Base-by-base conservation (phyloP, 2,329 filamentous ascomycete species). In the Ophiostoma australiae region DNA sequence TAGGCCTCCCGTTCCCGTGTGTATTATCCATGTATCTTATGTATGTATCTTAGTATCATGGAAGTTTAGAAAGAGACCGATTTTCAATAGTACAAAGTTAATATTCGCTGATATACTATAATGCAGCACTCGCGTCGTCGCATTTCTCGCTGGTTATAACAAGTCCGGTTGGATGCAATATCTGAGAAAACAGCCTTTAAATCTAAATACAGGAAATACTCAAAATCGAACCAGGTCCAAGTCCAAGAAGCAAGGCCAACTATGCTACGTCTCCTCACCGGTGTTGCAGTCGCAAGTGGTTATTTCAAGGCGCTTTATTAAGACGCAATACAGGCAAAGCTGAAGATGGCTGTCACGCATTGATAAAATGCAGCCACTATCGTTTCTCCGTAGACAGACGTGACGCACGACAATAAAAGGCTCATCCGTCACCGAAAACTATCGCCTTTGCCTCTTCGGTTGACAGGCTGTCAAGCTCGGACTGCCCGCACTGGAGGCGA, bases 1-100 rank as follows among this genome's bases (percentile, higher is more conserved):
- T 63, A 63, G 58, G 27, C 58, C 27, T 63, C 58, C 58, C 58
- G 58, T 63, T 63, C 58, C 58, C 58, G 58, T 63, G 58, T 63
- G 58, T 63, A 63, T 33, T 63, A 58, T 58, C 20, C 44, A 48
- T 48, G 17, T 48, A 48, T 15, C 20, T n/a, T n/a, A n/a, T n/a
- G n/a, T n/a, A n/a, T n/a, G n/a, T 31, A 31, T 31, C 27, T 31
- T 31, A 31, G 27, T n/a, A 48, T 48, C 44, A 39, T 13, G 44
- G n/a, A 48, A 48, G 44, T 48, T 48, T 41, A 41, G 39, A 41
- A 8, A 11, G 11, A 4, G 15, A 41, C 1, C 13, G 39, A 15
- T 15, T 13, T 11, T 11, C 3, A 4, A 13, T 13, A 13, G 39
- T 41, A 41, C 39, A 41, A 8, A 41, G 15, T 41, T 41, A 41